Evolutionary conservation across 495 filamentous ascomycete species (phyloP).

Genomic region (Penicillium psychrofluorescens): DNA sequence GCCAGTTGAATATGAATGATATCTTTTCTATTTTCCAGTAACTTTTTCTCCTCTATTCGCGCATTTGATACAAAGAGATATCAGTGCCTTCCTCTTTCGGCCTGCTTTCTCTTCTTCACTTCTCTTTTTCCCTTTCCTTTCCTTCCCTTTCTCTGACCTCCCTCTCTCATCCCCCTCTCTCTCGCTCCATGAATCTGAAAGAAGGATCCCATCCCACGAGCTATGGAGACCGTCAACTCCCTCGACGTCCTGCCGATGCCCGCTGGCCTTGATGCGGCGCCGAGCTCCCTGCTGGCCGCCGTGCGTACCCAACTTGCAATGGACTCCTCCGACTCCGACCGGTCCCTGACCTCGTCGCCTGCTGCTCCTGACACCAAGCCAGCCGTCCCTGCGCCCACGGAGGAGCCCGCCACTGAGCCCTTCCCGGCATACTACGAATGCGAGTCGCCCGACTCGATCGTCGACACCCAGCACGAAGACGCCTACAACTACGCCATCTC

Average conservation of each 20-base stretch:
- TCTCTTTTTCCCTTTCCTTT: background rate
- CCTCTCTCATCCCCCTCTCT: background rate
- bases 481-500: constrained; percentile 17
- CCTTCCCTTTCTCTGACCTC: background rate
- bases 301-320: constrained; percentile 8
- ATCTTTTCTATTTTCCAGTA: background rate
- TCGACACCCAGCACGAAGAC: constrained; percentile 5
- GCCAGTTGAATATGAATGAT: constrained; percentile 4
- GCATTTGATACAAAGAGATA: constrained; percentile 3
- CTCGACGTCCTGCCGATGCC: too few relatives aligned
- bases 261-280: too few relatives aligned
- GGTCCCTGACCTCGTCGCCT: background rate
- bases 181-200: too few relatives aligned
- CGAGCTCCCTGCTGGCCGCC: background rate
- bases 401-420: constrained; percentile 12
- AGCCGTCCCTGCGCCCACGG: too few relatives aligned
- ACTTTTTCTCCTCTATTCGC: background rate
- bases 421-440: constrained; percentile 28
- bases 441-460: constrained; percentile 1
- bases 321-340: constrained; percentile 4
- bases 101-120: background rate
- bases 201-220: too few relatives aligned
- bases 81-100: constrained; percentile 1
- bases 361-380: too few relatives aligned
- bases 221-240: too few relatives aligned